phyloP scores from a whole-genome alignment of 805 yeast genomes.

The Candida taoyuanica region DNA sequence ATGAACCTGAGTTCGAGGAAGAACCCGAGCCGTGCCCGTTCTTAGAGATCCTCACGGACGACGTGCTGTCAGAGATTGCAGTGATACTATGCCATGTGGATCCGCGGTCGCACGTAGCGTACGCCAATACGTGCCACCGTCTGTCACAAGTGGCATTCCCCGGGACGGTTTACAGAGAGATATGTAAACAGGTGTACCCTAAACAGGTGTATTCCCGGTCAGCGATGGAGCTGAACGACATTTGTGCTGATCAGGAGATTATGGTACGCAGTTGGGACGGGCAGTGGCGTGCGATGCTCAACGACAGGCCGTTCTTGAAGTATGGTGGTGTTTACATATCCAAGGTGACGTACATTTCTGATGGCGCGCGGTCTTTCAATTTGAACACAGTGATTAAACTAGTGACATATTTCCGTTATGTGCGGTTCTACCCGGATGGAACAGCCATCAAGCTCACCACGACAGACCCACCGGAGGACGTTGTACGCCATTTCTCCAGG shows the following conservation, averaged over 20 bases:
- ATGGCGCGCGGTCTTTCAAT: constrained; percentile 70
- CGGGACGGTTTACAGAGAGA: constrained; percentile 43
- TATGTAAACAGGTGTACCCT: constrained; percentile 50
- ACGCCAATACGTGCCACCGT: constrained; percentile 55
- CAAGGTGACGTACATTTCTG: constrained; percentile 76
- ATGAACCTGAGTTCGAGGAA: constrained; percentile 10
- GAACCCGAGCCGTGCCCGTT: constrained; percentile 35
- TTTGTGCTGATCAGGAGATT: constrained; percentile 29
- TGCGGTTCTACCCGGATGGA: constrained; percentile 79
- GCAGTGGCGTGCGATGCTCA: constrained; percentile 34
- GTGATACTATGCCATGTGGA: constrained; percentile 40
- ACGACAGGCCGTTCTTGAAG: constrained; percentile 69
- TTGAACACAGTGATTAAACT: constrained; percentile 71
- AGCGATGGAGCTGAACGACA: constrained; percentile 33
- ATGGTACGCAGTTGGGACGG: constrained; percentile 39
- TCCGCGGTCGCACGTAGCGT: constrained; percentile 62
- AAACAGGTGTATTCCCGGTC: constrained; percentile 48
- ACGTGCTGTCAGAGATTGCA: constrained; percentile 49
- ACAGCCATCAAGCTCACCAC: constrained; percentile 65
- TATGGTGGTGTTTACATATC: constrained; percentile 83
- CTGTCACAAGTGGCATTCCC: constrained; percentile 56
- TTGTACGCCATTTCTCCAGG: constrained; percentile 51
- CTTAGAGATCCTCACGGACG: constrained; percentile 48
- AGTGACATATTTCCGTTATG: constrained; percentile 83
- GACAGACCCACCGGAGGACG: constrained; percentile 61